Evolutionary conservation across 768 basidiomycete genomes (phyloP), one percentile per base, ranked within the genome.

Genomic region (Naganishia friedmannii): DNA sequence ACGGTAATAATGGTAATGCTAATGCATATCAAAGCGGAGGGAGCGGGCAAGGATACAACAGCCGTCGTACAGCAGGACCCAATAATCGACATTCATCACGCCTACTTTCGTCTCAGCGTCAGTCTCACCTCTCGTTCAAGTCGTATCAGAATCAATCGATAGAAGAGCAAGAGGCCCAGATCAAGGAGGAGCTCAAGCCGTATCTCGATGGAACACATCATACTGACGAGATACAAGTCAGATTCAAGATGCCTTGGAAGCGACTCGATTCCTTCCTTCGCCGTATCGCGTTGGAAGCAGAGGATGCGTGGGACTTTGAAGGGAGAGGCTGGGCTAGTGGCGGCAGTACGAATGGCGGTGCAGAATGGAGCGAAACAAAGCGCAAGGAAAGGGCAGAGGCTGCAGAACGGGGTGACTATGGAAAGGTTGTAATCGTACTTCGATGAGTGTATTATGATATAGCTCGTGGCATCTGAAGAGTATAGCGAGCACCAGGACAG

Each of bases 191-290:
- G 32, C 69, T 82, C 45, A 68, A 79, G 31, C 72, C 83, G 2
- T 79, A 91, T 70, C 83, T 98, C 15, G 89, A 98, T 76, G 96
- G 95, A 10, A 90, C 88, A 68, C 93, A 93, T 79, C 90, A 93
- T 79, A 89, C 91, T 1, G 95, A 98, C 77, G 94, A 97, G 82
- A 82, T 98, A 53, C 89, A 90, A 55, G 87, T 90, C 29, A 85
- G 79, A 71, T 95, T 94, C 75, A 88, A 91, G 73, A 87, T 88
- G 37, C 88, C 90, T 0, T 94, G 92, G 93, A 87, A 87, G 13
- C 82, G 88, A 57, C 82, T 98, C 66, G 88, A 91, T 78, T 85
- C 84, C 68, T 92, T 78, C 29, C 72, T 80, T 51, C 75, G 65
- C 19, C 60, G 55, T 26, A 70, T 75, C 7, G 75, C 72, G 2